Evolutionary conservation across 306 rosid species (phyloP).

Genomic region (Pachyrhizus erosus): DNA sequence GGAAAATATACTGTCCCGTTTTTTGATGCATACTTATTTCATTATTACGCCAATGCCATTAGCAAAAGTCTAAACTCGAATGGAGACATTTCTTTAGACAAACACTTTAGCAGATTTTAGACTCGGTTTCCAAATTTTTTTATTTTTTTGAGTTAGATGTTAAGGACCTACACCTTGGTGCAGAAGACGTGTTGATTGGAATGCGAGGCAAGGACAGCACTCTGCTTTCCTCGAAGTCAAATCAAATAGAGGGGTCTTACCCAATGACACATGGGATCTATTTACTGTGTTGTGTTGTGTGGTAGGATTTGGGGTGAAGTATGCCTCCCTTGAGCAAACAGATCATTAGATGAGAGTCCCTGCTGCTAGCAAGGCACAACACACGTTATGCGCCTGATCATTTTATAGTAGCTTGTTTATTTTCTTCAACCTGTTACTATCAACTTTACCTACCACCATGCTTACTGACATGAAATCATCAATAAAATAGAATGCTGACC

Average conservation of each 20-base stretch:
- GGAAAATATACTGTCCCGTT: background rate
- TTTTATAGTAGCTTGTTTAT: background rate
- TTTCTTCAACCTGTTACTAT: background rate
- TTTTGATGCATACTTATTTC: conserved; percentile 16
- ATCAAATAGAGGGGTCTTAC: background rate
- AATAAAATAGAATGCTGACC: background rate
- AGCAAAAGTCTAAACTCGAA: conserved; percentile 1
- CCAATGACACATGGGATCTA: background rate
- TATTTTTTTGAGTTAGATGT: conserved; percentile 7
- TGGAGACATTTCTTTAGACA: background rate
- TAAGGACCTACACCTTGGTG: background rate
- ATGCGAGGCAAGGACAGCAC: background rate
- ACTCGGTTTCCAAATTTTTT: background rate
- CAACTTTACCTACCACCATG: background rate
- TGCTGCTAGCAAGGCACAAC: background rate
- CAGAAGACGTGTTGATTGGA: background rate
- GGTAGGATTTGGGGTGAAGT: conserved; percentile 7
- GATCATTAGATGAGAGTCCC: conserved; percentile 5
- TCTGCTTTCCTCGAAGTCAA: background rate
- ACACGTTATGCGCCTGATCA: background rate
- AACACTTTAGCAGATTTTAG: background rate
- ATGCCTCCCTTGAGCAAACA: background rate
- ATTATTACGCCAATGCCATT: conserved; percentile 3
- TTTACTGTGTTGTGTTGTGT: background rate
- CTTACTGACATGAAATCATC: conserved; percentile 3